Conservation (phyloP, 2,329 filamentous ascomycete species). For the Golovinomyces cichoracearum region DNA sequence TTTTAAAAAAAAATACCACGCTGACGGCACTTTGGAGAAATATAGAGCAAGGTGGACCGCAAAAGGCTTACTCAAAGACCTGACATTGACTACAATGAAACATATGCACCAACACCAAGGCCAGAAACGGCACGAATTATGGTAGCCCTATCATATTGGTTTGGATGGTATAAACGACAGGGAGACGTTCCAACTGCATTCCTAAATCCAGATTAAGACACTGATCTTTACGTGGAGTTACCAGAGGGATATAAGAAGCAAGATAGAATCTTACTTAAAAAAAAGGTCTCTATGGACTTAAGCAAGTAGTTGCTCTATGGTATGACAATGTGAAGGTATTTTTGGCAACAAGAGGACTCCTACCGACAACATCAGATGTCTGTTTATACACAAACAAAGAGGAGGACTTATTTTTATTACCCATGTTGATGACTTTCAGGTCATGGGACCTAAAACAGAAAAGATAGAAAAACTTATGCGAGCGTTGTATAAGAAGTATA, state of each 20-base stretch:
- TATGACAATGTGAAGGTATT: not conserved
- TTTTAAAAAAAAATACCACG: not conserved
- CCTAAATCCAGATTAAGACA: too few relatives aligned
- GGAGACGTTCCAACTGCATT: not conserved
- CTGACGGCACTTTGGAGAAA: not conserved
- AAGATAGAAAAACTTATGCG: not conserved
- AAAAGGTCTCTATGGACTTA: not conserved
- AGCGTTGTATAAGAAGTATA: not conserved
- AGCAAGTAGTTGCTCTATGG: not conserved
- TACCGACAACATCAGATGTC: not conserved
- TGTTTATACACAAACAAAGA: not conserved
- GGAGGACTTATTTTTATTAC: not conserved
- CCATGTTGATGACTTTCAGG: not conserved
- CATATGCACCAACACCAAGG: not conserved
- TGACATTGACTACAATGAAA: not conserved
- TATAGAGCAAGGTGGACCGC: not conserved
- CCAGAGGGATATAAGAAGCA: not conserved
- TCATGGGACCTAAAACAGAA: not conserved
- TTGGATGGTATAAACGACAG: too few relatives aligned
- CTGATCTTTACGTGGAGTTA: not conserved
- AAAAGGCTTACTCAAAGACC: not conserved
- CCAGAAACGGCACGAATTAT: not conserved
- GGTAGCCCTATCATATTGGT: not conserved
- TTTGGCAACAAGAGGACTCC: not conserved
- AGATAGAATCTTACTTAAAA: not conserved